Conservation (phyloP, 2,329 filamentous ascomycete species). For the Verticillium isaacii region DNA sequence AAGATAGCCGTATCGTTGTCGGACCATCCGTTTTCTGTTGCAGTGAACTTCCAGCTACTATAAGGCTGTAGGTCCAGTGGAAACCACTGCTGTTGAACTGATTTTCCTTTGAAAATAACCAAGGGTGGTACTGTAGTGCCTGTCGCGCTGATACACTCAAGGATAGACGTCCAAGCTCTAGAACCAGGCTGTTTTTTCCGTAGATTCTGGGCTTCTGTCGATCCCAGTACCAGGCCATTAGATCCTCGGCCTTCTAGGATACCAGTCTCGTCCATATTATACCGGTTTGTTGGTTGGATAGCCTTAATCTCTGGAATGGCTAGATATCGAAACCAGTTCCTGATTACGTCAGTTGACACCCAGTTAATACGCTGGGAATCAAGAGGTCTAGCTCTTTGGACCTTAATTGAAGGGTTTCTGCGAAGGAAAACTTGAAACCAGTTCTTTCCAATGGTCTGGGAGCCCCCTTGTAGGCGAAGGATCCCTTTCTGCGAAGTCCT, state of each 20-base stretch:
- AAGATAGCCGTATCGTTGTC: neutral
- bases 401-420: neutral
- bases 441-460: neutral
- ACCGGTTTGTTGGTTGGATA: neutral
- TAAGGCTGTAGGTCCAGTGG: slow-evolving; percentile 1
- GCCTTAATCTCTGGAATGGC: too few species aligned
- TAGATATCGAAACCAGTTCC: too few species aligned
- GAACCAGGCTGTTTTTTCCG: slow-evolving; percentile 1
- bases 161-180: neutral
- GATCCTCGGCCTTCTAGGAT: neutral
- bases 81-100: slow-evolving; percentile 4
- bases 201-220: neutral
- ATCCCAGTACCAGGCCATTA: neutral
- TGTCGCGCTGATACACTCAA: neutral
- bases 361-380: too few species aligned
- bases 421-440: slow-evolving; percentile 1
- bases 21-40: slow-evolving; percentile 2
- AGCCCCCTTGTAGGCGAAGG: neutral
- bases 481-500: slow-evolving; percentile 4
- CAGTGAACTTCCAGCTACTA: neutral
- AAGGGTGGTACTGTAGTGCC: neutral
- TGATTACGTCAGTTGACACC: too few species aligned
- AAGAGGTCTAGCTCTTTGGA: neutral
- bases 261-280: neutral
- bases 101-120: slow-evolving; percentile 1